Evolutionary conservation across 164 flowering plant species (phyloP).

Genomic region (Annona squamosa): DNA sequence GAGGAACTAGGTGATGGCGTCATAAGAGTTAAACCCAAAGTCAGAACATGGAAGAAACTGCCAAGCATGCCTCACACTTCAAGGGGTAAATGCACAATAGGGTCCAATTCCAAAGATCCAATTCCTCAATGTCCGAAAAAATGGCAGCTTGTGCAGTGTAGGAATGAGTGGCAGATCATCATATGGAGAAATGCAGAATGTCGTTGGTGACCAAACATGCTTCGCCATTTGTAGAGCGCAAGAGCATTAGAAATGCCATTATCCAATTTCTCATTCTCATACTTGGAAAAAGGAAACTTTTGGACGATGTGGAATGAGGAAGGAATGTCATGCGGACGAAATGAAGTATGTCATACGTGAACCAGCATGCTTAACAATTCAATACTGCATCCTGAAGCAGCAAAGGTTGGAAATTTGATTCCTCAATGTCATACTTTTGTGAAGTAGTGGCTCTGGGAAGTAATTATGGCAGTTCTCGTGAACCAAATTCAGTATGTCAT

Average conservation of each 20-base stretch:
- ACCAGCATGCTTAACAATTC: slow-evolving; percentile 68
- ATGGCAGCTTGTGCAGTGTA: slow-evolving; percentile 45
- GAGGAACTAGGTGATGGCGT: background rate
- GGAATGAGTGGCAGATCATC: slow-evolving; percentile 43
- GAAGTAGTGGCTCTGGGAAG: slow-evolving; percentile 38
- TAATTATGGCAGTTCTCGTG: slow-evolving; percentile 39
- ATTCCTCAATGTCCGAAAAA: slow-evolving; percentile 40
- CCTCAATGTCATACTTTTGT: slow-evolving; percentile 46
- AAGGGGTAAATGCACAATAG: slow-evolving; percentile 53
- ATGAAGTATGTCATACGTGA: slow-evolving; percentile 41
- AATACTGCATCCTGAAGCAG: slow-evolving; percentile 52
- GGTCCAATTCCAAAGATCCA: slow-evolving; percentile 41
- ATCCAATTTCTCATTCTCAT: slow-evolving; percentile 2
- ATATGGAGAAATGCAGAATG: slow-evolving; percentile 47
- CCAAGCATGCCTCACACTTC: slow-evolving; percentile 68
- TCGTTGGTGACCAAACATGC: slow-evolving; percentile 45
- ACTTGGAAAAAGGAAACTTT: slow-evolving; percentile 1
- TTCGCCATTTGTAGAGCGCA: slow-evolving; percentile 2
- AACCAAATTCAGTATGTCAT: slow-evolving; percentile 58
- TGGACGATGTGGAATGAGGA: slow-evolving; percentile 1
- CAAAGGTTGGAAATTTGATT: slow-evolving; percentile 46
- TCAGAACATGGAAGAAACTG: slow-evolving; percentile 43
- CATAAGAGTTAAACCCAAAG: slow-evolving; percentile 2
- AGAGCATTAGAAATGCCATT: background rate
- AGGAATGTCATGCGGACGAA: background rate